These are phyloP conservation scores for Maudiozyma turicensis DNA, from an alignment of 805 yeast species.

Conservation along the genomic window DNA sequence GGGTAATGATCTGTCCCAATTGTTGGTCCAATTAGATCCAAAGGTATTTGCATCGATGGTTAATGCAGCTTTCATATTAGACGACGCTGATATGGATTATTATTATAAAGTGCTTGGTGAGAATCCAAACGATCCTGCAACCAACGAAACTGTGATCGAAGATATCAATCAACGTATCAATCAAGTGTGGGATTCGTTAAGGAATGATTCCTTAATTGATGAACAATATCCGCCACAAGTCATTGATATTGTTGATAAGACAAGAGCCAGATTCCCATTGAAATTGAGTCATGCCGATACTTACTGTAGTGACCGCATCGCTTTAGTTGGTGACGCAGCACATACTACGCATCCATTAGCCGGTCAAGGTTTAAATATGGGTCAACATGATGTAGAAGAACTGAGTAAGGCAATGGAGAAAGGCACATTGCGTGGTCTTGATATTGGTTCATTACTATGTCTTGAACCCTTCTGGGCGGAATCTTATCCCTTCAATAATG, in stretches of 20 bases:
- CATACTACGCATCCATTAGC: slow-evolving; percentile 96
- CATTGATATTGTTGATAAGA: slow-evolving; percentile 43
- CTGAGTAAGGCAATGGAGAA: slow-evolving; percentile 58
- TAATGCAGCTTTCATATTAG: slow-evolving; percentile 80
- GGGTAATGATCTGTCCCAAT: slow-evolving; percentile 60
- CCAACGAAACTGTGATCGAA: slow-evolving; percentile 38
- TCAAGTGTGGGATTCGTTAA: slow-evolving; percentile 17
- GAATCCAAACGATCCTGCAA: slow-evolving; percentile 24
- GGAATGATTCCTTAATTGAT: slow-evolving; percentile 39
- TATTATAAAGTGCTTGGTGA: slow-evolving; percentile 39
- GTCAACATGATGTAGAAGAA: slow-evolving; percentile 80
- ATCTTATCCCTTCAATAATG: slow-evolving; percentile 74
- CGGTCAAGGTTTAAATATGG: slow-evolving; percentile 97
- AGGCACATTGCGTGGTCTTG: slow-evolving; percentile 72
- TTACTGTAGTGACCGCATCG: slow-evolving; percentile 74
- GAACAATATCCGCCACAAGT: slow-evolving; percentile 61
- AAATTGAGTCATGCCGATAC: slow-evolving; percentile 84
- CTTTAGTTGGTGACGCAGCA: slow-evolving; percentile 96
- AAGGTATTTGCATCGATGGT: slow-evolving; percentile 58
- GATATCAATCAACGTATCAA: slow-evolving; percentile 66
- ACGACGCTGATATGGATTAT: slow-evolving; percentile 65
- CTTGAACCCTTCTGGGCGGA: slow-evolving; percentile 80
- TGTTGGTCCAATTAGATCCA: slow-evolving; percentile 49
- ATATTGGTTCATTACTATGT: slow-evolving; percentile 72
- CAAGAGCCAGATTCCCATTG: slow-evolving; percentile 85